Base-by-base conservation (phyloP, 169 alveolate genomes). In the Plasmodium gallinaceum region DNA sequence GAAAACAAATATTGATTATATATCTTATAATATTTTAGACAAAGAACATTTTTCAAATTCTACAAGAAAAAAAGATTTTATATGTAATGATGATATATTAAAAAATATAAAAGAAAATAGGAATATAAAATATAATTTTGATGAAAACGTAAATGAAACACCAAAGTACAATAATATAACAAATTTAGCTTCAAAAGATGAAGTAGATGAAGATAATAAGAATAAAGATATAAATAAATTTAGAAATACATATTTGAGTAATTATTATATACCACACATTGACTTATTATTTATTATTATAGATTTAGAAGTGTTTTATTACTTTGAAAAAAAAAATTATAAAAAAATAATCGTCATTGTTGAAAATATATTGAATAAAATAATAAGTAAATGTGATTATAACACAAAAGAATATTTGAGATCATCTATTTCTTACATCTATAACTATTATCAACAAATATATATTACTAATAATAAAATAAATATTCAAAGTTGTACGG, bases 321-420 rank as follows among this genome's bases (percentile, higher is more conserved):
- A 86, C 54, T 71, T 70, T 37, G 88, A 62, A 48, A 86, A 86
- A 57, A 86, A 62, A 57, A 74, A 66, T 14, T 86, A 60, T 71
- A 86, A 86, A 24, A 86, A 71, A 86, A 43, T 86, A 57, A 86
- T 86, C 9, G 1, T 71, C 8, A 60, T 24, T 42, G 87, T 86
- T 48, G 75, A 86, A 7, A 72, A 26, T 24, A 51, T 61, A 43
- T 71, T 86, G 20, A 70, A 60, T n/a, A 57, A 64, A 42, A 86
- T 86, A 26, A 66, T 86, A 24, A 48, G 51, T 18, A 86, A 60
- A n/a, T 86, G 92, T 52, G 92, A 86, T 51, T 86, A 86, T 43
- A 86, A 86, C 87, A 86, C 92, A 5, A 86, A 86, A 65, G 92
- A 86, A 74, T 86, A 86, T 54, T 86, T 86, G 61, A 61, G 92